Evolutionary conservation across 1,284 basidiomycete species (phyloP).

Genomic region (Hemileccinum hortonii): DNA sequence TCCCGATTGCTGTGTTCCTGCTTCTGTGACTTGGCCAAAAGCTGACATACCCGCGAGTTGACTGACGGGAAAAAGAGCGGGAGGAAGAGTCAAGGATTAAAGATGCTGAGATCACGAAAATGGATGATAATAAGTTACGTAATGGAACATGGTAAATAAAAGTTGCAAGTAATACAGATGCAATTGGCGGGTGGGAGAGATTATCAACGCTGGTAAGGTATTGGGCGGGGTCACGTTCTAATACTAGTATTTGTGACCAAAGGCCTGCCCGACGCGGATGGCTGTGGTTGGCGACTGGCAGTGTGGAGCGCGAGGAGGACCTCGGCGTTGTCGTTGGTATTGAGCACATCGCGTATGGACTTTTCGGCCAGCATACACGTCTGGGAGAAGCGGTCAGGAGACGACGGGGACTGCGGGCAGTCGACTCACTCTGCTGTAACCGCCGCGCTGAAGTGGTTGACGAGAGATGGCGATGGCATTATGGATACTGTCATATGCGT

Average conservation of each 20-base stretch:
- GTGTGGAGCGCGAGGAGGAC: constrained; percentile 62
- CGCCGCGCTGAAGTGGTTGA: constrained; percentile 61
- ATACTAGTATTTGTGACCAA: constrained; percentile 21
- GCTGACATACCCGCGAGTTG: too few relatives aligned
- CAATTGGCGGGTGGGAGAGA: constrained; percentile 7
- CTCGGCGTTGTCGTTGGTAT: constrained; percentile 62
- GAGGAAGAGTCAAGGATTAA: neutral
- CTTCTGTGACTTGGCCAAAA: constrained; percentile 21
- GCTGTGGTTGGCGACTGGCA: constrained; percentile 8
- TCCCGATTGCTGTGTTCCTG: constrained; percentile 55
- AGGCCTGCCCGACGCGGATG: constrained; percentile 17
- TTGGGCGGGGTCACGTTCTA: constrained; percentile 23
- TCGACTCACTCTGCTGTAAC: constrained; percentile 67
- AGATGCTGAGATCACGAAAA: neutral
- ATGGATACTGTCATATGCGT: constrained; percentile 75
- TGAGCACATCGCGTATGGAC: constrained; percentile 66
- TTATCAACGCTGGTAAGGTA: constrained; percentile 12
- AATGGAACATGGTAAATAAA: constrained; percentile 16
- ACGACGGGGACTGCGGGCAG: neutral
- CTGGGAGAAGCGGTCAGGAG: constrained; percentile 35
- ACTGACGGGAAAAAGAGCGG: too few relatives aligned
- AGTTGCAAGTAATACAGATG: constrained; percentile 31
- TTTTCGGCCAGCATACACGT: constrained; percentile 67
- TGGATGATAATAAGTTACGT: constrained; percentile 22
- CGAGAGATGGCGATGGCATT: constrained; percentile 72